A percentile compares a stretch with the other conserved stretches of the same genome.
These are phyloP conservation scores for Acanthamoeba culbertsoni DNA, from an alignment of 208 protist species.

Conservation along the genomic window DNA sequence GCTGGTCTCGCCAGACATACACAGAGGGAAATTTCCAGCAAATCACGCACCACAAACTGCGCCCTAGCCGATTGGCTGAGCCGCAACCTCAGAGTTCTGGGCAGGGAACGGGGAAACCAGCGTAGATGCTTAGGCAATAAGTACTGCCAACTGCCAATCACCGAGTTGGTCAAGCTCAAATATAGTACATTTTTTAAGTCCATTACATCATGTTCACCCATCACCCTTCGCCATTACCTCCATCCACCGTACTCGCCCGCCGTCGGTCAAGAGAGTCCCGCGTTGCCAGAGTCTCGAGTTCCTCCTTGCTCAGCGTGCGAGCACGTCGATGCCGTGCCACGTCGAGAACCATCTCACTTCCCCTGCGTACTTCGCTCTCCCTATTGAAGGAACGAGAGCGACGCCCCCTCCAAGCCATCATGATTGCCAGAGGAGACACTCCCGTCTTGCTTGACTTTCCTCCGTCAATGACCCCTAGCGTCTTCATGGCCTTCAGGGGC, in stretches of 20 bases:
- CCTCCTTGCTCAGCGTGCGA: background rate
- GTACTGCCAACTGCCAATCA: too few relatives aligned
- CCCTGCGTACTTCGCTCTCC: background rate
- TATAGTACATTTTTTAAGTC: too few relatives aligned
- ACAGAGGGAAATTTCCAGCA: too few relatives aligned
- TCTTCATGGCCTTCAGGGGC: background rate
- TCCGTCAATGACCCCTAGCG: background rate
- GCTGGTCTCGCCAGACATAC: too few relatives aligned
- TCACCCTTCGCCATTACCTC: too few relatives aligned
- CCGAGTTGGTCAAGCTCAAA: too few relatives aligned
- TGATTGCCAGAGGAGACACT: background rate
- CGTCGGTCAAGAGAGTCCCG: background rate
- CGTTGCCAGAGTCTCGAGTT: background rate
- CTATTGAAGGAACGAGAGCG: background rate
- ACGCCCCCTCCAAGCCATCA: background rate
- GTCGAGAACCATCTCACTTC: background rate
- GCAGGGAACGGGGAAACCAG: too few relatives aligned
- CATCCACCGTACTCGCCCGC: background rate
- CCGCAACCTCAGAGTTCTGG: too few relatives aligned
- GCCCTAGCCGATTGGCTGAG: too few relatives aligned
- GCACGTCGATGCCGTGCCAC: background rate
- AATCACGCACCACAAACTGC: too few relatives aligned
- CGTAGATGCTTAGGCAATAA: too few relatives aligned
- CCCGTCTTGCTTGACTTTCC: background rate
- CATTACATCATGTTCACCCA: too few relatives aligned